These are phyloP conservation scores for Talaromyces sp. DNA, from an alignment of 2,329 filamentous ascomycete genomes.

Conservation along the genomic window DNA sequence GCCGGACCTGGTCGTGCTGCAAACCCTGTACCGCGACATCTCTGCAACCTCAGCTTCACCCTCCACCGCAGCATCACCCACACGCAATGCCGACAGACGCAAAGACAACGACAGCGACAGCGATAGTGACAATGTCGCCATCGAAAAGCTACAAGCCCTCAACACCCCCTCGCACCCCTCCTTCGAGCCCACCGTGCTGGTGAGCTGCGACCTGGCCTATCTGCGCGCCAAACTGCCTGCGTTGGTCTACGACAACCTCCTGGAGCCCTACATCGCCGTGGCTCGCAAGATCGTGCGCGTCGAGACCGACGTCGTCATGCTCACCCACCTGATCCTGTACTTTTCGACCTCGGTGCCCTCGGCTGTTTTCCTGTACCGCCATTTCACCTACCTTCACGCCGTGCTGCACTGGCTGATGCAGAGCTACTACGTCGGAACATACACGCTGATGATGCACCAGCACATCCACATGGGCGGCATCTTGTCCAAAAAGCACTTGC, in stretches of 20 bases:
- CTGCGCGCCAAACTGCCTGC: conserved; percentile 36
- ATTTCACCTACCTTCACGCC: conserved; percentile 64
- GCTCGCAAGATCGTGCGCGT: conserved; percentile 56
- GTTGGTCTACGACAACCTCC: conserved; percentile 37
- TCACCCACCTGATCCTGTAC: conserved; percentile 71
- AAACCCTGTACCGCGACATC: conserved; percentile 9
- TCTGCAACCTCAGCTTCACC: not conserved
- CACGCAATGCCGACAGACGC: not conserved
- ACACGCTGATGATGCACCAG: conserved; percentile 78
- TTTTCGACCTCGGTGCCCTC: conserved; percentile 64
- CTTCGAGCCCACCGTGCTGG: conserved; percentile 54
- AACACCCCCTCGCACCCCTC: conserved; percentile 44
- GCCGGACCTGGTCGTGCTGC: conserved; percentile 8
- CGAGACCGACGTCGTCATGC: conserved; percentile 69
- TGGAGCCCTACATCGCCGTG: conserved; percentile 56
- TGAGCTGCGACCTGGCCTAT: conserved; percentile 46
- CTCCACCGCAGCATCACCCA: not conserved
- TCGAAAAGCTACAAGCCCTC: conserved; percentile 42
- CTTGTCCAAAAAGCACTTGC: conserved; percentile 48
- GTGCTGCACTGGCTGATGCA: conserved; percentile 62
- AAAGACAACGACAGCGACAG: not conserved
- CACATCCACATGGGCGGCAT: conserved; percentile 75
- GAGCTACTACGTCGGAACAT: conserved; percentile 64
- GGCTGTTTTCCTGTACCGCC: conserved; percentile 58
- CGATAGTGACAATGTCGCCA: too few species aligned